Evolutionary conservation across 2,329 filamentous ascomycete genomes (phyloP).

Genomic region (Tolypocladium pustulatum): DNA sequence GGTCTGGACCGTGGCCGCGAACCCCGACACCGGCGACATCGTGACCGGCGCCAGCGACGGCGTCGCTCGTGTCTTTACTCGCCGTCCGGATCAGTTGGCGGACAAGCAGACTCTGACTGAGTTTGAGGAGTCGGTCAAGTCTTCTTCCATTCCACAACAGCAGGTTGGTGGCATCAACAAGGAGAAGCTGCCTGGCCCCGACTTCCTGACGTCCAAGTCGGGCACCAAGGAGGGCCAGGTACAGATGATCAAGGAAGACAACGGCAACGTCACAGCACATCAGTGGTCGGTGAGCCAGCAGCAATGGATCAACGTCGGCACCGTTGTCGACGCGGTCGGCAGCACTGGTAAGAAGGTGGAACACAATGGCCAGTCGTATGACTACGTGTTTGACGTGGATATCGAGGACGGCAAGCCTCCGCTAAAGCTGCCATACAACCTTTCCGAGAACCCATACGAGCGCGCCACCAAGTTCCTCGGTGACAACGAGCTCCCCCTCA

Average conservation of each 20-base stretch:
- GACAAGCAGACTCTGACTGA: conserved; percentile 54
- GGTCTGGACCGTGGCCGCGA: conserved; percentile 86
- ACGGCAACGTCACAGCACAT: conserved; percentile 77
- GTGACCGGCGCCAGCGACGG: conserved; percentile 89
- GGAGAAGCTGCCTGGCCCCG: conserved; percentile 78
- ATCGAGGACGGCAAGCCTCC: conserved; percentile 91
- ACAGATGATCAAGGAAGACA: conserved; percentile 75
- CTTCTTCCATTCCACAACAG: conserved; percentile 79
- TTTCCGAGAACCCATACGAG: conserved; percentile 86
- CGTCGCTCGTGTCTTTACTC: conserved; percentile 73
- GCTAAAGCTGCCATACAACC: conserved; percentile 87
- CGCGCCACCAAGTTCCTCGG: conserved; percentile 83
- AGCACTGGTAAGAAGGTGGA: conserved; percentile 70
- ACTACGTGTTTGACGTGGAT: conserved; percentile 94
- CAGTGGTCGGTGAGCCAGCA: conserved; percentile 66
- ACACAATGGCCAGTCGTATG: conserved; percentile 79
- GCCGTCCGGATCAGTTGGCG: conserved; percentile 59
- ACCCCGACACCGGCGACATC: conserved; percentile 75
- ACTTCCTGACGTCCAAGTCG: conserved; percentile 69
- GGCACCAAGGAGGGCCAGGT: conserved; percentile 97
- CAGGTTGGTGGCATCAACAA: conserved; percentile 79
- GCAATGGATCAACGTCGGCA: conserved; percentile 84
- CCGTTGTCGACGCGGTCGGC: conserved; percentile 79
- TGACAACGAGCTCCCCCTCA: conserved; percentile 77
- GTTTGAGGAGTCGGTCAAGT: conserved; percentile 75